Conservation (phyloP, 1,284 basidiomycete genomes). For the Schizopora paradoxa region DNA sequence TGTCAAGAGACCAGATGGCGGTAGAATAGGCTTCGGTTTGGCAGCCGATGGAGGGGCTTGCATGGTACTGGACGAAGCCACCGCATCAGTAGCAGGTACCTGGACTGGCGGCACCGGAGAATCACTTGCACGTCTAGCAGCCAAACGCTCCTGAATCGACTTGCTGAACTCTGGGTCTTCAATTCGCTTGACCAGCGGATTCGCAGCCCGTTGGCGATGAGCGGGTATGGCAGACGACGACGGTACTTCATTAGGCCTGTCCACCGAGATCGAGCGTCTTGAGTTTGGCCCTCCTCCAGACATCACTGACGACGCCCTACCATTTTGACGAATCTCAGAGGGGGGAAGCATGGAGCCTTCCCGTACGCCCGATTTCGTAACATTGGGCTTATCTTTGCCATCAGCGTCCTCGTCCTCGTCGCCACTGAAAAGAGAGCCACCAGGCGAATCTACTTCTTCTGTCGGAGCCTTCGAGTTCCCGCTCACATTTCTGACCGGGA, state of each 20-base stretch:
- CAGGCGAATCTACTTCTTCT: conserved; percentile 4
- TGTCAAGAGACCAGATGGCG: conserved; percentile 8
- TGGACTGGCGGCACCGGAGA: background rate
- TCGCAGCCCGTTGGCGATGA: background rate
- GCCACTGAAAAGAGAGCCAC: conserved; percentile 14
- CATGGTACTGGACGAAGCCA: too few species aligned
- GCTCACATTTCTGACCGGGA: too few species aligned
- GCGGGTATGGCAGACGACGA: background rate
- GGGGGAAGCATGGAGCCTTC: background rate
- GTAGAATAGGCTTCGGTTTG: background rate
- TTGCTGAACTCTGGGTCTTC: conserved; percentile 8
- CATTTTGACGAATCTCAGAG: background rate
- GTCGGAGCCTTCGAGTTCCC: too few species aligned
- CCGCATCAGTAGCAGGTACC: background rate
- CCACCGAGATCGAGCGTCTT: background rate
- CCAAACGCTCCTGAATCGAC: conserved; percentile 3
- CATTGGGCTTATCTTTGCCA: background rate
- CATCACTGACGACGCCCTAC: background rate
- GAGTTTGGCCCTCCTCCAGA: background rate
- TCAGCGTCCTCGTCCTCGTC: background rate
- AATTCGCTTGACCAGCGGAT: conserved; percentile 6
- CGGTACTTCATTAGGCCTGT: background rate
- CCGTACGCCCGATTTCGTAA: background rate
- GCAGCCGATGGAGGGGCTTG: too few species aligned
- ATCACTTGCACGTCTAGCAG: background rate